Conservation (phyloP, 495 filamentous ascomycete species). For the Xylona heveae region DNA sequence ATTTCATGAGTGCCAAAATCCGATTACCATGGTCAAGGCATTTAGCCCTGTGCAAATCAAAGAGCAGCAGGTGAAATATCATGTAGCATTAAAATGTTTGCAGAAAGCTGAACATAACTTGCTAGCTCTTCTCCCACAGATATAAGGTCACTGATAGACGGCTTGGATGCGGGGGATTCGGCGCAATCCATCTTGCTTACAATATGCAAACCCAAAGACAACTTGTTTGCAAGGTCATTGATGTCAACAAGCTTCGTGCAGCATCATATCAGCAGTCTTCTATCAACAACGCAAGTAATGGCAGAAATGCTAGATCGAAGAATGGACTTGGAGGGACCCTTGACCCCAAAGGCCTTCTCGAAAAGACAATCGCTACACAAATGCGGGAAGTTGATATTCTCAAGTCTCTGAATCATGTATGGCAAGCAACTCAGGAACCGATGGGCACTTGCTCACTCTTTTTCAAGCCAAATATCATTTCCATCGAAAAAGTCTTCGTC, state of each 20-base stretch:
- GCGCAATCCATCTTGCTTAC: slow-evolving; percentile 14
- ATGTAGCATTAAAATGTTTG: too few relatives aligned
- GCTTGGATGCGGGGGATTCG: slow-evolving; percentile 16
- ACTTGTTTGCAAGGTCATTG: slow-evolving; percentile 20
- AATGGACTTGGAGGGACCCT: slow-evolving; percentile 3
- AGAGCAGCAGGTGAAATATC: background rate
- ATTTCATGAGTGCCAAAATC: slow-evolving; percentile 1
- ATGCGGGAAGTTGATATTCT: slow-evolving; percentile 33
- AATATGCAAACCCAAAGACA: slow-evolving; percentile 13
- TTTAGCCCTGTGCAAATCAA: too few relatives aligned
- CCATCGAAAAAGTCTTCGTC: slow-evolving; percentile 28
- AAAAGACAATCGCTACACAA: too few relatives aligned
- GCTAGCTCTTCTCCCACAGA: slow-evolving; percentile 10
- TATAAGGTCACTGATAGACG: slow-evolving; percentile 13
- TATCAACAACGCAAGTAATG: too few relatives aligned
- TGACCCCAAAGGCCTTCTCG: slow-evolving; percentile 11
- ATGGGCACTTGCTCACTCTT: slow-evolving; percentile 8
- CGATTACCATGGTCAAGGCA: too few relatives aligned
- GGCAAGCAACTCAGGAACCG: slow-evolving; percentile 5
- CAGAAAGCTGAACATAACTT: slow-evolving; percentile 1
- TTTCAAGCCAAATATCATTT: slow-evolving; percentile 38
- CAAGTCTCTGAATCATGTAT: slow-evolving; percentile 34
- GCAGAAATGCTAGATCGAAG: slow-evolving; percentile 5
- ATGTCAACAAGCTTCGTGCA: slow-evolving; percentile 5
- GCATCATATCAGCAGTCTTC: too few relatives aligned